Evolutionary conservation across 371 early-diverging fungal genomes (phyloP), one percentile per base, ranked within the genome.

Genomic region (Rhizopus stolonifer): DNA sequence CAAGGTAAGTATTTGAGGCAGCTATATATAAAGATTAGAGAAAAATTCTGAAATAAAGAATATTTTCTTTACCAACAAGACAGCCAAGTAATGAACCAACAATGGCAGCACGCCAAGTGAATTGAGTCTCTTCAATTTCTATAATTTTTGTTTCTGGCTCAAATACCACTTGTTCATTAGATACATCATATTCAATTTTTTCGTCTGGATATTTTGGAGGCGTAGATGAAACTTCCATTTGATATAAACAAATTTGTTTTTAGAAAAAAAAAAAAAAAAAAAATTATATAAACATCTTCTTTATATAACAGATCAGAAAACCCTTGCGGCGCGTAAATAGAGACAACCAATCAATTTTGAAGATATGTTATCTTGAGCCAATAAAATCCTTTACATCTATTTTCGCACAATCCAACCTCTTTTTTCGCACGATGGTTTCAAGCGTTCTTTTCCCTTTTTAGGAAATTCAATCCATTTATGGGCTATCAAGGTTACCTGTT

Each of bases 1-100:
- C 89, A 18, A 87, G 77, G 49, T 87, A 89, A 56, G 85, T 72
- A 66, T 89, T 89, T 52, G 84, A 83, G 25, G 89, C 89, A 44
- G 82, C 81, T 70, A 82, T 42, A 42, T 46, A 38, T 60, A 61
- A 43, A 81, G 17, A 17, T 14, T 19, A 33, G 21, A 26, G 29
- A 29, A 19, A 48, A 10, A 32, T 29, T 15, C 25, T 33, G n/a
- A 14, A 46, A 46, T 21, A 49, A 8, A 40, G 22, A 14, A 39
- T 22, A 23, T 52, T 10, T 46, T 38, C n/a, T 22, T 47, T 69
- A 66, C 74, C 69, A 60, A 89, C 83, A 49, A 87, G 68, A 64
- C 80, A 81, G 47, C 89, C 89, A 21, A 89, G 58, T 0, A 89
- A 47, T 18, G 81, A 80, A 3, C 89, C 89, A 17, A 87, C 73